phyloP scores from a whole-genome alignment of 805 yeast genomes.

The Kuraishia hungarica region DNA sequence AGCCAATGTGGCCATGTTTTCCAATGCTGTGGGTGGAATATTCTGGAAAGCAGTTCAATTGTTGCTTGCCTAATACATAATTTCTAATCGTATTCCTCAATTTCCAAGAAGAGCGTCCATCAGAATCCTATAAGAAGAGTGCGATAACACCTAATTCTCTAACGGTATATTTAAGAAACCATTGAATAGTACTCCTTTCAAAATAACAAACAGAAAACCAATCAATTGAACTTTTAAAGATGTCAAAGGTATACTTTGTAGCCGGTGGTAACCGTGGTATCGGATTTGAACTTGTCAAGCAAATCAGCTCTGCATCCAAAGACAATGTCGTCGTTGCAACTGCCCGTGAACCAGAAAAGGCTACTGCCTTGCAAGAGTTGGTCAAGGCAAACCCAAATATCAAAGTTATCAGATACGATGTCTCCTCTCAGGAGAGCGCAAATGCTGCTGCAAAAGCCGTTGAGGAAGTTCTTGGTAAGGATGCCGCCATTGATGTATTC shows the following conservation, averaged over 20 bases:
- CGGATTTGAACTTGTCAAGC: constrained; percentile 1
- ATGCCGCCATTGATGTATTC: neutral
- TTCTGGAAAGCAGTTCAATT: neutral
- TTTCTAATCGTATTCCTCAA: neutral
- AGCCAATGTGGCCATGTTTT: neutral
- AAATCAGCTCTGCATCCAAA: neutral
- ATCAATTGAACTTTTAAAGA: neutral
- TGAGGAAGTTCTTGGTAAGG: neutral
- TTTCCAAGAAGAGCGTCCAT: neutral
- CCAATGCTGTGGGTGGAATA: neutral
- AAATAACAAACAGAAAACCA: neutral
- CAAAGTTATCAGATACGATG: neutral
- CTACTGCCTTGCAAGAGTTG: neutral
- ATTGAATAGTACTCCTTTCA: neutral
- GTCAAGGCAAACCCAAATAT: neutral
- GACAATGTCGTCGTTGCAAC: neutral
- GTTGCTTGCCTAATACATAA: neutral
- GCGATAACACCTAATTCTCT: neutral
- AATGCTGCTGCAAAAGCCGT: neutral
- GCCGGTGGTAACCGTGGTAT: constrained; percentile 4
- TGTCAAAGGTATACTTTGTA: constrained; percentile 2
- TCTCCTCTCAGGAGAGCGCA: neutral
- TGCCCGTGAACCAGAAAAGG: neutral
- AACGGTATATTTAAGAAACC: neutral
- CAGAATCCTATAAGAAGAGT: neutral